Percentiles rank a stretch among this genome's conserved stretches.
These are phyloP conservation scores for Talaromyces sp. DNA, from an alignment of 2,329 filamentous ascomycete genomes.

Conservation along the genomic window DNA sequence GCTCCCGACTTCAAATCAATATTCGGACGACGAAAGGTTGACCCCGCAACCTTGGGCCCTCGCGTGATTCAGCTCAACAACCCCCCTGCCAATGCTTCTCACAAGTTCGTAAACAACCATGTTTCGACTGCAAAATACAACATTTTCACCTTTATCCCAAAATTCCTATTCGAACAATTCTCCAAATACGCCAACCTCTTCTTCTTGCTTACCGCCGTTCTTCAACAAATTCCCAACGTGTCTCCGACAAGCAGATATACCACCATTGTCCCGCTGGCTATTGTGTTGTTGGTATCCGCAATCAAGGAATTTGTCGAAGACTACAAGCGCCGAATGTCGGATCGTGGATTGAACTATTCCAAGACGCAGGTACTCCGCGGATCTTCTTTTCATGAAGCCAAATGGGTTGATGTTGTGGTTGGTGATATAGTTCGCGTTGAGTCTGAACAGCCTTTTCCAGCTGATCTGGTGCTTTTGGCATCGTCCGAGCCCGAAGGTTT, in stretches of 20 bases:
- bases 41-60: conserved; percentile 88
- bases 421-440: conserved; percentile 92
- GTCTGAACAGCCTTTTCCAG: conserved; percentile 92
- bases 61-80: conserved; percentile 96
- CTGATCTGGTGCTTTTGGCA: conserved; percentile 87
- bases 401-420: conserved; percentile 91
- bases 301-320: conserved; percentile 95
- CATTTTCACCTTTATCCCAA: conserved; percentile 85
- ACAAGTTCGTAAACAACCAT: conserved; percentile 95
- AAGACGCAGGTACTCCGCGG: conserved; percentile 82
- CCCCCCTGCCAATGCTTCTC: conserved; percentile 81
- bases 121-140: conserved; percentile 99
- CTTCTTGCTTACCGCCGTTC: conserved; percentile 93
- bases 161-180: conserved; percentile 97
- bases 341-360: conserved; percentile 84
- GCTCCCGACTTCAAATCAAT: conserved; percentile 87
- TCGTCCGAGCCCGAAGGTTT: conserved; percentile 96
- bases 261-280: conserved; percentile 88
- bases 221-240: conserved; percentile 94
- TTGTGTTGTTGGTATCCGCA: conserved; percentile 92
- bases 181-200: conserved; percentile 99
- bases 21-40: conserved; percentile 79
- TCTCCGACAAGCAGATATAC: conserved; percentile 95
- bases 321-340: conserved; percentile 83
- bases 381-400: conserved; percentile 79